A percentile compares a stretch with the other conserved stretches of the same genome.
These are phyloP conservation scores for Jacaranda copaia DNA, from an alignment of 257 asterid species.

Conservation along the genomic window DNA sequence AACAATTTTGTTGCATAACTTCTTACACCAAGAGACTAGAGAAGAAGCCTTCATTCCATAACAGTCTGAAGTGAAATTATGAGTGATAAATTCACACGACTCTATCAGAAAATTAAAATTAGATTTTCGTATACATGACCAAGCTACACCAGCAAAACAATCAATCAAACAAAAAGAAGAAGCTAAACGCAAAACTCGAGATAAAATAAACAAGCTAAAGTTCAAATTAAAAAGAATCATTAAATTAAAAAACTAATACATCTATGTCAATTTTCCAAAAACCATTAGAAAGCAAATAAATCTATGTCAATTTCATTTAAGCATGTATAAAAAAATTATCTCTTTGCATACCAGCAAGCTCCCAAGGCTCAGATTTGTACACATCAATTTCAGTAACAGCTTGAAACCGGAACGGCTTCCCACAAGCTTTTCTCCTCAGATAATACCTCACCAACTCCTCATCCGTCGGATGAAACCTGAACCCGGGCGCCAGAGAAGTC, in stretches of 20 bases:
- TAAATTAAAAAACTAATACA: not conserved
- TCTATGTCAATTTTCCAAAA: no score
- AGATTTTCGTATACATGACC: conserved; percentile 10
- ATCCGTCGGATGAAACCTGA: conserved; percentile 95
- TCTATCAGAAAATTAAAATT: conserved; percentile 19
- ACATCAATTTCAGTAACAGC: conserved; percentile 94
- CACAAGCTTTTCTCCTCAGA: conserved; percentile 83
- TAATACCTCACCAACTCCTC: conserved; percentile 92
- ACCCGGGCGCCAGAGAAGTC: conserved; percentile 92
- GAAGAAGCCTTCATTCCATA: not conserved
- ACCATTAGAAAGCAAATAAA: not conserved
- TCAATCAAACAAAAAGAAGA: not conserved
- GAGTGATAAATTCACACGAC: not conserved
- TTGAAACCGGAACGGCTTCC: conserved; percentile 80
- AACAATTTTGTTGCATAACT: conserved; percentile 22
- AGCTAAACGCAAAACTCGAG: conserved; percentile 30
- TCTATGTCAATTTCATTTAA: not conserved
- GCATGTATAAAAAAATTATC: not conserved
- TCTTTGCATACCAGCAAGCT: conserved; percentile 66
- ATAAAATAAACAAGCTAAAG: not conserved
- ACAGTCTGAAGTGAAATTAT: conserved; percentile 1
- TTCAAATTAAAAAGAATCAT: not conserved
- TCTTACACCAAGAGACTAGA: not conserved
- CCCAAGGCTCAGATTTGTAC: conserved; percentile 98
- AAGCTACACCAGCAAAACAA: conserved; percentile 18